These are phyloP conservation scores for Acanthamoeba sp. DNA, from an alignment of 208 protist species.

Conservation along the genomic window DNA sequence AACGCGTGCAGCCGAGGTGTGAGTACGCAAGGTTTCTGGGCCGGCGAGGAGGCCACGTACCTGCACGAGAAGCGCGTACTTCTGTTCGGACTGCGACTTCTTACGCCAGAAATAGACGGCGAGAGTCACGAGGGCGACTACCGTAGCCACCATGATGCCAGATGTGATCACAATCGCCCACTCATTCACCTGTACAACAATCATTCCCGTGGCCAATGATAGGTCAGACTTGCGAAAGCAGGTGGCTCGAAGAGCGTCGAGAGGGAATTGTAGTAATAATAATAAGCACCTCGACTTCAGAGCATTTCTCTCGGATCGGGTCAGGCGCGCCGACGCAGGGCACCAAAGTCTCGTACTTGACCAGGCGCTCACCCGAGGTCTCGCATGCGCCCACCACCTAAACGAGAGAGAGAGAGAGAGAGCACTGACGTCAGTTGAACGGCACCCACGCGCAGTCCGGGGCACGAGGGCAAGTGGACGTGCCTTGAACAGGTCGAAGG, in stretches of 20 bases:
- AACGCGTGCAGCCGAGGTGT: background rate
- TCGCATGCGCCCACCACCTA: constrained; percentile 30
- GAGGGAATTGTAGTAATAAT: background rate
- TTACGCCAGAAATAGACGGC: constrained; percentile 72
- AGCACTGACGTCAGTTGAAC: no score
- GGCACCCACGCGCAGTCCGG: background rate
- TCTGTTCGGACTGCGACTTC: constrained; percentile 64
- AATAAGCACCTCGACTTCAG: constrained; percentile 14
- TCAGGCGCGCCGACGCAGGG: constrained; percentile 38
- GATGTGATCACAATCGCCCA: constrained; percentile 61
- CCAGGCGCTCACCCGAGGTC: background rate
- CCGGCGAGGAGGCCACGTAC: background rate
- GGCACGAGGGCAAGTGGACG: background rate
- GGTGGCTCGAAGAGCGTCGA: background rate
- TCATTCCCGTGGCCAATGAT: background rate
- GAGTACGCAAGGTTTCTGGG: no score
- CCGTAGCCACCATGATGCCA: background rate
- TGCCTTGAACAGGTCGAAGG: constrained; percentile 58
- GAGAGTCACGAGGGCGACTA: constrained; percentile 37
- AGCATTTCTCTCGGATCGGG: background rate
- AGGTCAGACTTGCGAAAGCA: background rate
- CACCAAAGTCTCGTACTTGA: constrained; percentile 55
- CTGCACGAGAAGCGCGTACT: constrained; percentile 69
- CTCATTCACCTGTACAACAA: constrained; percentile 49
- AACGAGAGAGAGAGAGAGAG: no score